These are phyloP conservation scores for Aspergillus viridinutans DNA, from an alignment of 2,329 filamentous ascomycete genomes.

Conservation along the genomic window DNA sequence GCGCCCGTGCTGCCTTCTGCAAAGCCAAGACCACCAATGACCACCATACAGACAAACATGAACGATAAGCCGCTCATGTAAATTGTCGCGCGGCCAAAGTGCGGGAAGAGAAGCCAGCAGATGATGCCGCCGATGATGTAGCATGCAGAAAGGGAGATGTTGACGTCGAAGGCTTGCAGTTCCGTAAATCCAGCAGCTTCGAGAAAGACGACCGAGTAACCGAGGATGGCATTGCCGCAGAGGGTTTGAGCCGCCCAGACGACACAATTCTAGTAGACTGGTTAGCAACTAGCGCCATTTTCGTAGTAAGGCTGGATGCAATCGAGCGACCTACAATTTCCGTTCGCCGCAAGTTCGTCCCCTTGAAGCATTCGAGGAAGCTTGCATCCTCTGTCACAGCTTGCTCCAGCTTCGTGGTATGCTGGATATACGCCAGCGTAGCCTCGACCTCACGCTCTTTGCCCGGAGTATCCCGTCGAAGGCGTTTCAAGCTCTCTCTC, in stretches of 20 bases:
- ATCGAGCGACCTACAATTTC: slow-evolving; percentile 52
- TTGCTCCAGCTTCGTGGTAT: slow-evolving; percentile 75
- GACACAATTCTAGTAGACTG: slow-evolving; percentile 29
- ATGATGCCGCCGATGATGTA: slow-evolving; percentile 40
- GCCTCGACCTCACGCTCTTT: slow-evolving; percentile 45
- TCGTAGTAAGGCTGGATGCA: slow-evolving; percentile 12
- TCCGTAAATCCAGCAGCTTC: slow-evolving; percentile 37
- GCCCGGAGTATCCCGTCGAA: slow-evolving; percentile 1
- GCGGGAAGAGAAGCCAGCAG: slow-evolving; percentile 40
- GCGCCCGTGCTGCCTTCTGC: slow-evolving; percentile 11
- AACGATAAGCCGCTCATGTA: slow-evolving; percentile 39
- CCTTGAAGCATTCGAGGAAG: slow-evolving; percentile 78
- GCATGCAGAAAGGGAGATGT: slow-evolving; percentile 39
- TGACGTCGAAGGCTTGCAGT: slow-evolving; percentile 37
- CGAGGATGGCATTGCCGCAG: slow-evolving; percentile 35
- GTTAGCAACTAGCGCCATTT: background rate
- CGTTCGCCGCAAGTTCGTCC: slow-evolving; percentile 69
- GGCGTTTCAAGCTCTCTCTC: slow-evolving; percentile 1
- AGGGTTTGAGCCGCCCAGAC: slow-evolving; percentile 40
- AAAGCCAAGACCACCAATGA: slow-evolving; percentile 32
- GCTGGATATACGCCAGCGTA: slow-evolving; percentile 80
- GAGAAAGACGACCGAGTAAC: slow-evolving; percentile 38
- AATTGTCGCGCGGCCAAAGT: slow-evolving; percentile 39
- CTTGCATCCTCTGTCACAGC: slow-evolving; percentile 64
- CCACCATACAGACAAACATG: slow-evolving; percentile 38